Evolutionary conservation across 495 filamentous ascomycete species (phyloP), one percentile per base, ranked within the genome.

Genomic region (Neurospora intermedia): DNA sequence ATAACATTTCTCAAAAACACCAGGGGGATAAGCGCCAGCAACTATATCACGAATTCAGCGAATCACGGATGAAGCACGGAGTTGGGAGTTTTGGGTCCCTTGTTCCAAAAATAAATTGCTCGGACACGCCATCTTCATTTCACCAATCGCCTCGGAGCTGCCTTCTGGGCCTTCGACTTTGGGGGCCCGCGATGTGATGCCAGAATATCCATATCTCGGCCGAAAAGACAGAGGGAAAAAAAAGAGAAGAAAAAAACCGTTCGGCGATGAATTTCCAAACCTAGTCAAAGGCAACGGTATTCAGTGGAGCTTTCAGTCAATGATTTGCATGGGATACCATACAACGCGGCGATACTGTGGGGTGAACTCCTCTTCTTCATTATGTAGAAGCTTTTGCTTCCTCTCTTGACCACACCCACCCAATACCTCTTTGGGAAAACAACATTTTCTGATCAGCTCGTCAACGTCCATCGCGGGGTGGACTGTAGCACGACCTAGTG

Each of bases 51-150:
- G 54, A 40, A 31, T 31, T 72, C 74, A 69, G 43, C 79, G 74
- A 81, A 80, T 81, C 72, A 77, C 2, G 6, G 43, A 8, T 27
- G 35, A 18, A 35, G 54, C 18, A 35, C 69, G 43, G 20, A 45
- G 74, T 43, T 38, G 15, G 31, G 71, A 73, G 69, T 75, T 75
- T 73, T 74, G 70, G 35, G 35, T 4, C 73, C 77, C 73, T 70
- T 41, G n/a, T 73, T 73, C 80, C 79, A 82, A 79, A 73, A 82
- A 81, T 82, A 82, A 79, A 80, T 78, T 80, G 77, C 73, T 75
- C 73, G 74, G 54, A 66, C 77, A 75, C 71, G 76, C 73, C 74
- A 73, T 69, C 18, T 66, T 66, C 27, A 35, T 66, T 66, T 66
- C 27, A 31, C 27, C 54, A 66, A 66, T 66, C 54, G 54, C 54